These are phyloP conservation scores for Termitomyces sp. DNA, from an alignment of 768 basidiomycete genomes.

Conservation along the genomic window DNA sequence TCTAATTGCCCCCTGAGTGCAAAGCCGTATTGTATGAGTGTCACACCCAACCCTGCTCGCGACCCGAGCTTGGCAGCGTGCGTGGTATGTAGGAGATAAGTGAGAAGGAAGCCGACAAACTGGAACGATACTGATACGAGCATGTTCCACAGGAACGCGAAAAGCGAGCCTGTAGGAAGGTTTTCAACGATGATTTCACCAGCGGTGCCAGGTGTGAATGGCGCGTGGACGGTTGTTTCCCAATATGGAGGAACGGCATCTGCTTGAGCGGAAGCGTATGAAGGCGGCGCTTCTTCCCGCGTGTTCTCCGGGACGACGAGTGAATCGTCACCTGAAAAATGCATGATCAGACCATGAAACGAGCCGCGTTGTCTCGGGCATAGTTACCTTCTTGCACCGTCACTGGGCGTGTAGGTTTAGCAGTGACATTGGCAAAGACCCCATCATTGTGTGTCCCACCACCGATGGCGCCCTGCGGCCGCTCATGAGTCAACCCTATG, in stretches of 20 bases:
- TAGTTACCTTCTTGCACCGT: slow-evolving; percentile 55
- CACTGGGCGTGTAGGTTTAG: slow-evolving; percentile 66
- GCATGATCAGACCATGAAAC: background rate
- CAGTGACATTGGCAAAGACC: slow-evolving; percentile 93
- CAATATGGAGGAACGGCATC: slow-evolving; percentile 98
- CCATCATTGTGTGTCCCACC: slow-evolving; percentile 78
- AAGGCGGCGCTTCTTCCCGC: slow-evolving; percentile 81
- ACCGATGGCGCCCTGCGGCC: slow-evolving; percentile 45
- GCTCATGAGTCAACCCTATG: slow-evolving; percentile 35
- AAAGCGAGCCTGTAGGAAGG: slow-evolving; percentile 75
- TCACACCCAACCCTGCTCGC: slow-evolving; percentile 92
- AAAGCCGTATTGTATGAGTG: slow-evolving; percentile 94
- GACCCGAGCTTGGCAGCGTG: slow-evolving; percentile 93
- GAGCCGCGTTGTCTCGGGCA: background rate
- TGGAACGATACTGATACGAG: slow-evolving; percentile 96
- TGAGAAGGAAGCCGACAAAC: slow-evolving; percentile 89
- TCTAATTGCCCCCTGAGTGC: slow-evolving; percentile 58
- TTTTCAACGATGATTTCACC: slow-evolving; percentile 90
- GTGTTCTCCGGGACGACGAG: slow-evolving; percentile 78
- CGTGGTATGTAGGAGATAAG: slow-evolving; percentile 89
- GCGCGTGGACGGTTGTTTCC: slow-evolving; percentile 95
- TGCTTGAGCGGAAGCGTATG: slow-evolving; percentile 86
- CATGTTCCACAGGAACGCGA: slow-evolving; percentile 88
- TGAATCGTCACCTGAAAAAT: slow-evolving; percentile 55
- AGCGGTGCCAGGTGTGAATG: slow-evolving; percentile 53